Evolutionary conservation across 768 basidiomycete species (phyloP), one percentile per base, ranked within the genome.

Genomic region (Mycena latifolia): DNA sequence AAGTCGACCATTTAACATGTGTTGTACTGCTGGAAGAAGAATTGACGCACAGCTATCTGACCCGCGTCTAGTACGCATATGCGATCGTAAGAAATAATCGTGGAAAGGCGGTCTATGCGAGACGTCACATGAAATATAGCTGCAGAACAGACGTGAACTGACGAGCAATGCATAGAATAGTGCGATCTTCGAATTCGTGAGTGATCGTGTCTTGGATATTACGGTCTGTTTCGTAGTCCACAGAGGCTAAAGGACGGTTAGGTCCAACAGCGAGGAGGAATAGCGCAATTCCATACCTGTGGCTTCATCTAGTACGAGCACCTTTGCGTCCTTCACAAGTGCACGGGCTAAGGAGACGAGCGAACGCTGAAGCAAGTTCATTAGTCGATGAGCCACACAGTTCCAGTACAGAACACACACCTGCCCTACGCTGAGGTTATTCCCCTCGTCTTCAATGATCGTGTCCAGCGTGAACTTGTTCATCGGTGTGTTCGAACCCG

Each of bases 131-230:
- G 10, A 33, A 61, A 18, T 55, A n/a, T 3, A 37, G 18, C 24
- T 53, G 10, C 12, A 2, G n/a, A 37, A 58, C 37, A 35, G 14
- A 35, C 17, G 33, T 55, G 20, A 20, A 84, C 92, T 77, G 71
- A 92, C 91, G 94, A 65, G 93, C 93, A 66, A 96, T 96, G 77
- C 92, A 95, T 18, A 96, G 78, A 59, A 96, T 86, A 0, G 96
- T 97, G 68, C 90, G 89, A 75, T 95, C 90, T 47, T 84, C 80
- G 81, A 97, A 98, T 80, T 92, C 91, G 53, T 83, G 82, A 1
- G 93, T 85, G 67, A 98, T 97, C 7, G 96, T 97, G 67, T 92
- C 86, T 74, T 98, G 96, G 65, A 99, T 95, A 75, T 93, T 93
- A 63, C 89, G 81, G 79, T 98, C 96, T 0, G 94, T 96, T 77